phyloP scores from a whole-genome alignment of 1,139 yeast genomes.

The Candida sp. region DNA sequence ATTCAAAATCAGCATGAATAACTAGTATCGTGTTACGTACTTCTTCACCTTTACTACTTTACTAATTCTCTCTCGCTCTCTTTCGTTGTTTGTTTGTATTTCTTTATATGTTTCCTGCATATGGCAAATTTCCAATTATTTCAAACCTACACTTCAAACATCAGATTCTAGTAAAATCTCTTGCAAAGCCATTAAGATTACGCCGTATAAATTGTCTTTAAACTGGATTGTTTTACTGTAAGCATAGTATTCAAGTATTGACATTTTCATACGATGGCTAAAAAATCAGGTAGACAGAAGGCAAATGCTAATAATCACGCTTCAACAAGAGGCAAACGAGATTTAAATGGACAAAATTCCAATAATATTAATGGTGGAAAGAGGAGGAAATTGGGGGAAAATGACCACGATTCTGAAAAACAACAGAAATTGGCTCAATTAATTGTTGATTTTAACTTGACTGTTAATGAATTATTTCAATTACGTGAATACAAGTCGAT shows the following conservation, averaged over 20 bases:
- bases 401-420: slow-evolving; percentile 7
- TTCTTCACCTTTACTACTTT: no score
- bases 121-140: background rate
- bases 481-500: slow-evolving; percentile 58
- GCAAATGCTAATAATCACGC: background rate
- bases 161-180: background rate
- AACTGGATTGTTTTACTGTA: background rate
- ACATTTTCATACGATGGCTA: background rate
- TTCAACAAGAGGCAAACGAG: slow-evolving; percentile 1
- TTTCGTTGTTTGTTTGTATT: no score
- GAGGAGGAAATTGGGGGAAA: background rate
- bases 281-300: background rate
- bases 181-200: background rate
- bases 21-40: no score
- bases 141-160: background rate
- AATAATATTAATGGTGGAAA: background rate
- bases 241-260: background rate
- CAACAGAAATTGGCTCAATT: slow-evolving; percentile 27
- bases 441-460: slow-evolving; percentile 42
- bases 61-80: no score
- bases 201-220: background rate
- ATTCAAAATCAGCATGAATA: no score
- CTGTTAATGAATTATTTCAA: slow-evolving; percentile 52
- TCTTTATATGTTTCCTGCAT: background rate
- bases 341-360: background rate